phyloP scores from a whole-genome alignment of 2,329 filamentous ascomycete genomes.

The Dactylellina parvicollis region DNA sequence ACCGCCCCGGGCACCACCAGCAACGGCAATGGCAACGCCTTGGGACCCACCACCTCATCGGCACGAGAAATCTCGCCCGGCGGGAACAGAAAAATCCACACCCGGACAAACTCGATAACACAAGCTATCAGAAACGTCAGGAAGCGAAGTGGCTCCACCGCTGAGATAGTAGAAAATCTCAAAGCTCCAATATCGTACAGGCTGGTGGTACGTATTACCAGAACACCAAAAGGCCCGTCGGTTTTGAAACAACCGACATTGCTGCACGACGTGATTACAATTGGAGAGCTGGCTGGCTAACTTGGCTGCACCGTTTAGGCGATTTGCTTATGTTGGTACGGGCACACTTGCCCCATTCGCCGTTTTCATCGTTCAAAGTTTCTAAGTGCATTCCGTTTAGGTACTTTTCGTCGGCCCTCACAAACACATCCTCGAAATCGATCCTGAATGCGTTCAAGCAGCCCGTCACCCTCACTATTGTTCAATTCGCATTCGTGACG shows the following conservation, averaged over 20 bases:
- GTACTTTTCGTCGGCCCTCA: slow-evolving; percentile 95
- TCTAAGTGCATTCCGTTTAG: slow-evolving; percentile 61
- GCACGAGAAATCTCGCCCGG: slow-evolving; percentile 44
- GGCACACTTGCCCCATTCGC: slow-evolving; percentile 1
- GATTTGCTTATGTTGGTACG: slow-evolving; percentile 52
- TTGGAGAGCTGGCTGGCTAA: slow-evolving; percentile 13
- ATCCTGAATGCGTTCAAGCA: slow-evolving; percentile 98
- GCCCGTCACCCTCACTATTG: slow-evolving; percentile 88
- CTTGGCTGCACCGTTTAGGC: slow-evolving; percentile 18
- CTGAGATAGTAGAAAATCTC: slow-evolving; percentile 53
- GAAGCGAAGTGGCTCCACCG: slow-evolving; percentile 49
- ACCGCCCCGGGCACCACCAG: background rate
- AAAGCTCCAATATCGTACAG: slow-evolving; percentile 53
- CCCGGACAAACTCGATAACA: slow-evolving; percentile 46
- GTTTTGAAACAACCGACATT: slow-evolving; percentile 6
- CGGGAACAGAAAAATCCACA: slow-evolving; percentile 35
- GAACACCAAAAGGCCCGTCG: background rate
- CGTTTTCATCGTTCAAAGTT: slow-evolving; percentile 53
- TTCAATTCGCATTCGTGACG: slow-evolving; percentile 95
- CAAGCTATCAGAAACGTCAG: slow-evolving; percentile 46
- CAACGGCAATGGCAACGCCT: slow-evolving; percentile 35
- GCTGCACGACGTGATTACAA: background rate
- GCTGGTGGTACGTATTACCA: slow-evolving; percentile 48
- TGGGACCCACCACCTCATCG: slow-evolving; percentile 16
- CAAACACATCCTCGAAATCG: slow-evolving; percentile 96